Conservation (phyloP, 2,329 filamentous ascomycete species). For the Trichoderma endophyticum region DNA sequence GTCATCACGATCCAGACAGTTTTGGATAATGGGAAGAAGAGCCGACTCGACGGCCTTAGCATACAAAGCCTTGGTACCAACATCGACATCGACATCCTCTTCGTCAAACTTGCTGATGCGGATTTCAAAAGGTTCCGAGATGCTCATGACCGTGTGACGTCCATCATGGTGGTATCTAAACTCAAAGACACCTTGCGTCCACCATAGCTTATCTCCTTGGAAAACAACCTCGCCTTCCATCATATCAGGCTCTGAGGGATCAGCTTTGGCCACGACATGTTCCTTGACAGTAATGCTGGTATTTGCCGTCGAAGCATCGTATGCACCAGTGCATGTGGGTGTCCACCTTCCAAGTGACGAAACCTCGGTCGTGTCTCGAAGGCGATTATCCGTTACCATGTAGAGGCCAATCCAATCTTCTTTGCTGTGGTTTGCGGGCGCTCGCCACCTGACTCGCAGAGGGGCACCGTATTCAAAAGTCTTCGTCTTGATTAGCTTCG, state of each 20-base stretch:
- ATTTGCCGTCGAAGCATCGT: constrained; percentile 72
- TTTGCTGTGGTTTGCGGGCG: constrained; percentile 80
- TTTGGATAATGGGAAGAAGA: constrained; percentile 78
- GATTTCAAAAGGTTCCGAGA: constrained; percentile 91
- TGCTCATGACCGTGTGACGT: constrained; percentile 88
- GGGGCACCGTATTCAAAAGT: constrained; percentile 87
- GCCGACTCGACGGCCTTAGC: constrained; percentile 70
- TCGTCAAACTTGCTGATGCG: constrained; percentile 76
- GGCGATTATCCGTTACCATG: constrained; percentile 90
- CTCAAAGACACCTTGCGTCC: constrained; percentile 94
- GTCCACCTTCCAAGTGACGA: constrained; percentile 87
- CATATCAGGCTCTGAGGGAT: constrained; percentile 55
- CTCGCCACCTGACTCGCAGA: constrained; percentile 86
- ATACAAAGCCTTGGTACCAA: constrained; percentile 58
- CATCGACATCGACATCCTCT: constrained; percentile 66
- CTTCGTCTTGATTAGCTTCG: constrained; percentile 69
- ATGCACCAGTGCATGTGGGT: constrained; percentile 72
- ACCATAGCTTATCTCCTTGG: constrained; percentile 90
- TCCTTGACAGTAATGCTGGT: constrained; percentile 72
- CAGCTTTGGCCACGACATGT: constrained; percentile 49
- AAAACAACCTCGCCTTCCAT: constrained; percentile 83
- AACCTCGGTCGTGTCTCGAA: constrained; percentile 77
- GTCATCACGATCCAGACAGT: constrained; percentile 88
- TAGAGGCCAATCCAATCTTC: constrained; percentile 96
- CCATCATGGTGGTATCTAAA: constrained; percentile 96